These are phyloP conservation scores for Oidium heveae DNA, from an alignment of 2,329 filamentous ascomycete species.

Conservation along the genomic window DNA sequence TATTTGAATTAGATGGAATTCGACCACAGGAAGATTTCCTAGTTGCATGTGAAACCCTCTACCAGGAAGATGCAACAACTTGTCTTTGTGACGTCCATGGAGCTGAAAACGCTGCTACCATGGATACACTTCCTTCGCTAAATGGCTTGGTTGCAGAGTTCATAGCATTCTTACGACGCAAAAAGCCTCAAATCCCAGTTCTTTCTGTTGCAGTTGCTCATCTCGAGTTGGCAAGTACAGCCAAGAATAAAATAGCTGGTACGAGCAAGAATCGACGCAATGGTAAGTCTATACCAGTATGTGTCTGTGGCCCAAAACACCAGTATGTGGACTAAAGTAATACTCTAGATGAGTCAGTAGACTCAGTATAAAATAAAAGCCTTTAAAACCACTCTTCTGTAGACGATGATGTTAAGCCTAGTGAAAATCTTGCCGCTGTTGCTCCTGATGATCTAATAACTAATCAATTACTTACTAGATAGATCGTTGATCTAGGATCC, in stretches of 20 bases:
- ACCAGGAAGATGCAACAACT: not conserved
- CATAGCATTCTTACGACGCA: not conserved
- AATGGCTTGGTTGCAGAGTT: not conserved
- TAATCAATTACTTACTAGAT: not conserved
- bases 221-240: not conserved
- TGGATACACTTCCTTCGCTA: not conserved
- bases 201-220: not conserved
- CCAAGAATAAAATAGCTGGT: not conserved
- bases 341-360: not conserved
- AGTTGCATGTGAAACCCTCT: not conserved
- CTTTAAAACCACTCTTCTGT: not conserved
- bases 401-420: not conserved
- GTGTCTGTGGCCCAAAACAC: not conserved
- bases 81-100: not conserved
- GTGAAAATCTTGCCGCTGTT: not conserved
- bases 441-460: not conserved
- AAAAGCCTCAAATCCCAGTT: not conserved
- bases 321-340: not conserved
- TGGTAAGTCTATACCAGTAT: not conserved
- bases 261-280: not conserved
- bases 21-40: not conserved
- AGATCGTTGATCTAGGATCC: not conserved
- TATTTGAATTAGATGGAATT: not conserved
- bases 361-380: not conserved
- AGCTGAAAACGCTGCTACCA: not conserved